These are phyloP conservation scores for Grifola frondosa DNA, from an alignment of 1,284 basidiomycete species.

Conservation along the genomic window DNA sequence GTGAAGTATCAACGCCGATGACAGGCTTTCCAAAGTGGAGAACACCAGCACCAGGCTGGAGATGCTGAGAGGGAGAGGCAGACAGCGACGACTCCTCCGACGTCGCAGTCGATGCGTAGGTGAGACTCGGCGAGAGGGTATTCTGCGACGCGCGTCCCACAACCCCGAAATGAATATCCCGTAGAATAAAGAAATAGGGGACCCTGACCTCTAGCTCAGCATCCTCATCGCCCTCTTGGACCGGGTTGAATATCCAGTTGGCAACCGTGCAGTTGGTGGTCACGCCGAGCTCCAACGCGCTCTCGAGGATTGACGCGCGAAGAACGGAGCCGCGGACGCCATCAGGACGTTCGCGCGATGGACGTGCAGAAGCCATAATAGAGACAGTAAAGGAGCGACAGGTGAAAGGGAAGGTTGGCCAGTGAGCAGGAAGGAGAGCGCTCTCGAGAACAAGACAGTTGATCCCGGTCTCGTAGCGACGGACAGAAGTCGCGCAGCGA, in stretches of 20 bases:
- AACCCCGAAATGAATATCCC: neutral
- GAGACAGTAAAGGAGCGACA: neutral
- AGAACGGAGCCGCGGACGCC: slow-evolving; percentile 48
- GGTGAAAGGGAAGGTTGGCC: slow-evolving; percentile 5
- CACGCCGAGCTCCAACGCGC: slow-evolving; percentile 62
- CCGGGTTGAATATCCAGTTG: slow-evolving; percentile 65
- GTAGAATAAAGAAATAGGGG: slow-evolving; percentile 4
- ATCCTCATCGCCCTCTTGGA: slow-evolving; percentile 53
- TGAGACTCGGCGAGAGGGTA: slow-evolving; percentile 32
- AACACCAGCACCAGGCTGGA: slow-evolving; percentile 27
- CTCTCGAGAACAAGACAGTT: slow-evolving; percentile 4
- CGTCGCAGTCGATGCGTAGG: slow-evolving; percentile 35
- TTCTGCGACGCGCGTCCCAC: slow-evolving; percentile 15
- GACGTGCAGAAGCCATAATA: slow-evolving; percentile 15
- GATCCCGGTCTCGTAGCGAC: slow-evolving; percentile 12
- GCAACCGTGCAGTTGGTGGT: slow-evolving; percentile 54
- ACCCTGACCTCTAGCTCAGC: slow-evolving; percentile 25
- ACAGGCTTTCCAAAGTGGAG: slow-evolving; percentile 12
- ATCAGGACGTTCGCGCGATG: slow-evolving; percentile 13
- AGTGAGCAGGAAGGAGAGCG: neutral
- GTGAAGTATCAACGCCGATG: slow-evolving; percentile 13
- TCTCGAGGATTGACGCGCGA: slow-evolving; percentile 69
- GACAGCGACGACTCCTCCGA: slow-evolving; percentile 36
- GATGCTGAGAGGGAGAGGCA: slow-evolving; percentile 16
- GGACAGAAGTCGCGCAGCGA: slow-evolving; percentile 2